phyloP scores from a whole-genome alignment of 495 filamentous ascomycete genomes.

The Penicillium cataractarum region DNA sequence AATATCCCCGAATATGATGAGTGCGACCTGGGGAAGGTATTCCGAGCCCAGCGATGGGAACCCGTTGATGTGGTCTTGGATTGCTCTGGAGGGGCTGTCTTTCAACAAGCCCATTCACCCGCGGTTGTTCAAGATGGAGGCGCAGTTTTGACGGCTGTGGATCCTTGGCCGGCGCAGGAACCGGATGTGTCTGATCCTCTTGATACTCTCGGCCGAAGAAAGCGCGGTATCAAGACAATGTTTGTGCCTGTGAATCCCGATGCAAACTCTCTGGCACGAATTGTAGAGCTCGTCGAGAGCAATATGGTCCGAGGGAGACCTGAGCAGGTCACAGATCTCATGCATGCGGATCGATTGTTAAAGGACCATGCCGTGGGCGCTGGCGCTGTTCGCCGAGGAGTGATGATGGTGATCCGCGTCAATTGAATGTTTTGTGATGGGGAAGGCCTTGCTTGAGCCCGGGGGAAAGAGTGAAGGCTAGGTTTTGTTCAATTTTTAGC shows the following conservation, averaged over 20 bases:
- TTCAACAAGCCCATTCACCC: constrained; percentile 37
- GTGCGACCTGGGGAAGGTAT: constrained; percentile 36
- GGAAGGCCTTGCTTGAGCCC: not conserved
- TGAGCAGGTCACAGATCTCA: constrained; percentile 38
- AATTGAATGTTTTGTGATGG: constrained; percentile 20
- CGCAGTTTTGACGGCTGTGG: constrained; percentile 42
- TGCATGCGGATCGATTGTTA: constrained; percentile 34
- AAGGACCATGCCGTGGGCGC: constrained; percentile 33
- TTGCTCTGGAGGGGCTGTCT: constrained; percentile 38
- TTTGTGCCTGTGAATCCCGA: constrained; percentile 49
- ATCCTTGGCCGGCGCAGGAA: constrained; percentile 30
- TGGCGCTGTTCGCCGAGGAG: constrained; percentile 31
- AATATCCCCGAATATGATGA: constrained; percentile 25
- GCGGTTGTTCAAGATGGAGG: constrained; percentile 41
- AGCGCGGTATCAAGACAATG: constrained; percentile 34
- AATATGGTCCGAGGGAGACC: constrained; percentile 35
- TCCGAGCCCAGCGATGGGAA: constrained; percentile 35
- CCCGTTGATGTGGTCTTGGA: constrained; percentile 49
- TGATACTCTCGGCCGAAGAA: constrained; percentile 23
- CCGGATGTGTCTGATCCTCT: constrained; percentile 13
- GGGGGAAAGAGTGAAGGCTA: not conserved
- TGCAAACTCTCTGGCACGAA: constrained; percentile 30
- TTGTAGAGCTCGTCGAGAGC: constrained; percentile 41
- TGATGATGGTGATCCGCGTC: constrained; percentile 42
- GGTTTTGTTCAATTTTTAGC: not conserved